Evolutionary conservation across 805 yeast species (phyloP), one percentile per base, ranked within the genome.

Genomic region (Yarrowia sp.): DNA sequence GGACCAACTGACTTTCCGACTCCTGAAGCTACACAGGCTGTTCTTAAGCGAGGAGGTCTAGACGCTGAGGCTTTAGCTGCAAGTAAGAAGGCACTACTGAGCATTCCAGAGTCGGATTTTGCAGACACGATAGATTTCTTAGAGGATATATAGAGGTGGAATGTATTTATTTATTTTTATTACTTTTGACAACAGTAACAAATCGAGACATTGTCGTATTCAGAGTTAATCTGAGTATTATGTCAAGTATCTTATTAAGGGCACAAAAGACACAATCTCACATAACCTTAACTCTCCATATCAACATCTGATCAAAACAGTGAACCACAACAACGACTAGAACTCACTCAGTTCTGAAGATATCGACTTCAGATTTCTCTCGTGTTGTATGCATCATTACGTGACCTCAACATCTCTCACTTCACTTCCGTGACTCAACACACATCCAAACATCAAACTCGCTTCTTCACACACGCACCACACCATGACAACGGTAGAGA

Each of bases 401-500:
- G 30, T 24, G 30, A 24, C 30, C n/a, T 24, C 30, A 24, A 0
- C 3, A 24, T 7, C 30, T 24, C 30, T 24, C 3, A 5, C 30
- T 24, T 36, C 5, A 36, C 38, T 10, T 30, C 17, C 55, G 38
- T 24, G 33, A 50, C 56, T 9, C 39, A 10, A 10, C 7, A 13
- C 39, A 10, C 40, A 9, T 10, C 3, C 53, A 15, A 30, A 9
- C 49, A 44, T 24, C 8, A 13, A 44, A 13, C 9, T 14, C n/a
- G 12, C 13, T n/a, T 7, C 8, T 20, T 13, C 20, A 17, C 56
- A 50, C 12, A 30, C 19, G 4, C 24, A 19, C 19, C 33, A 34
- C 30, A 52, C 15, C 17, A 55, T 55, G 63, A 55, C 63, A 7
- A 55, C 63, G 10, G 47, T 55, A 6, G 63, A 55, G n/a, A 55